Evolutionary conservation across 371 early-diverging fungal species (phyloP), one percentile per base, ranked within the genome.

Genomic region (Mucor piriformis): DNA sequence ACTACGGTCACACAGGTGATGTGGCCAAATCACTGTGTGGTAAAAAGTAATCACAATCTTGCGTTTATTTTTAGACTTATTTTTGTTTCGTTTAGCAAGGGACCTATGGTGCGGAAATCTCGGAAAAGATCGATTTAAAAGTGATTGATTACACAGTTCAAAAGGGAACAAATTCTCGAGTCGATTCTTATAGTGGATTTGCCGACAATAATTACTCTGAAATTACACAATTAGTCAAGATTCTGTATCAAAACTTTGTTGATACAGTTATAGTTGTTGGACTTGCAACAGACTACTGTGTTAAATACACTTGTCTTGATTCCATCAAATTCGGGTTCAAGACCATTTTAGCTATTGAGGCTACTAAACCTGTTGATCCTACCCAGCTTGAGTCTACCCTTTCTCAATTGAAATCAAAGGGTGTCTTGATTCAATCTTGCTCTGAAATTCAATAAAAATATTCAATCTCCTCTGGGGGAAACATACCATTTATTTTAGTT

Each of bases 11-110:
- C 44, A 2, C 79, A 79, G 57, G 54, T 61, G 0, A 53, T 79
- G 44, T 79, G 79, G 79, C 76, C 79, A 0, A 67, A 64, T 25
- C 79, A 79, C 42, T 79, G 79, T 23, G 74, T 79, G 57, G 79
- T 79, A 75, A 8, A 27, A 15, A 38, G 6, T 15, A 20, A 29
- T 3, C 18, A 35, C 1, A 20, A 15, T 10, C 6, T 7, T 46
- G 46, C 29, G 29, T 29, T 29, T 29, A 4, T 29, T 29, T n/a
- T n/a, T n/a, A 18, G 43, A 46, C 13, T 7, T 16, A 46, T 23
- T 8, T 18, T 1, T 43, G 11, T 43, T 34, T 38, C 1, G 2
- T 48, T 21, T 32, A 76, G 72, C 77, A 77, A 73, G 44, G 60
- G 0, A 46, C 67, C 3, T 24, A 25, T 33, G 77, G 77, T 6